Evolutionary conservation across 108 stramenopile species (phyloP).

Genomic region (Schizochytrium sp.): DNA sequence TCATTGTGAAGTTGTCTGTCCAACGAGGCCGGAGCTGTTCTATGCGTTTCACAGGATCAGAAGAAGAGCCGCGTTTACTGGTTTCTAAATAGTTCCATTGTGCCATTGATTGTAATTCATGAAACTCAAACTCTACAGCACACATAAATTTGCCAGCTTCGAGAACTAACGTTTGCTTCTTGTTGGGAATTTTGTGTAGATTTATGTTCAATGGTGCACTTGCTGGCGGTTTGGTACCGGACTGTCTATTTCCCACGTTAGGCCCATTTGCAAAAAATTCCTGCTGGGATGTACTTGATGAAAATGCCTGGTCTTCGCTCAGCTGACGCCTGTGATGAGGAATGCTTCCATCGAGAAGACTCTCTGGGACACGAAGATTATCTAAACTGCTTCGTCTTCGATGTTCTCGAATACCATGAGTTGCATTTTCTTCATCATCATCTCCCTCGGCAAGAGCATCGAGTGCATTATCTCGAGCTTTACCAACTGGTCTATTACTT

Average conservation of each 20-base stretch:
- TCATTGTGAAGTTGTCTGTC: background rate
- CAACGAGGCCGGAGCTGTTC: conserved; percentile 1
- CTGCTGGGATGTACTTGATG: too few species aligned
- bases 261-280: too few species aligned
- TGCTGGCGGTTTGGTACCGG: too few species aligned
- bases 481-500: too few species aligned
- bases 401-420: background rate
- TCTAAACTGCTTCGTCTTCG: too few species aligned
- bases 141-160: conserved; percentile 16
- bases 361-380: too few species aligned
- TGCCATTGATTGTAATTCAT: background rate
- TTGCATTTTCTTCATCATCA: background rate
- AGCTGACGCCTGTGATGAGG: too few species aligned
- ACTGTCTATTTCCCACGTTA: too few species aligned
- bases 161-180: background rate
- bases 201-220: background rate
- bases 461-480: too few species aligned
- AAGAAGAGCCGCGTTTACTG: background rate
- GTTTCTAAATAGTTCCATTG: background rate
- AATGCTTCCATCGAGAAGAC: too few species aligned
- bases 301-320: too few species aligned
- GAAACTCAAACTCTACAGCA: conserved; percentile 42
- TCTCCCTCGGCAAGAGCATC: background rate
- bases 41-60: background rate
- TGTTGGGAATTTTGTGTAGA: background rate